These are phyloP conservation scores for Picochlorum sp. DNA, from an alignment of 139 green algal species.

Conservation along the genomic window DNA sequence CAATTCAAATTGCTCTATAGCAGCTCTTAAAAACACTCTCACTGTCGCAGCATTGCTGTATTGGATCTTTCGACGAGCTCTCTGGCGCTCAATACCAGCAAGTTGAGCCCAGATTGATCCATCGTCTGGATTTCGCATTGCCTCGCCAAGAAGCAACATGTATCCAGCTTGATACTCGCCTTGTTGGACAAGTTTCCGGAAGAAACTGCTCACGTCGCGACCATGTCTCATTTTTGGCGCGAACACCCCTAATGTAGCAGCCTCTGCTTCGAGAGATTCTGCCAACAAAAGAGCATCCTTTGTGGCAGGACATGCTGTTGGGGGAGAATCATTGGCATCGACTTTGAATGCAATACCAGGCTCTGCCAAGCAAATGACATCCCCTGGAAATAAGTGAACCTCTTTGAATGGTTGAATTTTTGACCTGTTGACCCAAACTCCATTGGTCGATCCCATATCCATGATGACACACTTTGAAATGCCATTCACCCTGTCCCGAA, in stretches of 20 bases:
- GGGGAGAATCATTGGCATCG: not conserved
- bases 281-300: conserved; percentile 9
- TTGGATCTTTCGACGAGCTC: conserved; percentile 1
- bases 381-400: conserved; percentile 22
- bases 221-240: conserved; percentile 3
- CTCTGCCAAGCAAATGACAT: conserved; percentile 32
- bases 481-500: conserved; percentile 1
- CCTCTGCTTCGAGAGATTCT: conserved; percentile 19
- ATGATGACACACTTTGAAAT: conserved; percentile 21
- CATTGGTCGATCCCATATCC: conserved; percentile 32
- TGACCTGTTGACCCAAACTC: conserved; percentile 34
- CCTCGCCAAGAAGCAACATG: conserved; percentile 19
- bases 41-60: conserved; percentile 14
- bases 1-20: conserved; percentile 15
- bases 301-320: not conserved
- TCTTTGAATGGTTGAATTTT: conserved; percentile 11
- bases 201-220: not conserved
- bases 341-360: conserved; percentile 23
- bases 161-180: conserved; percentile 13
- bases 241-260: conserved; percentile 17
- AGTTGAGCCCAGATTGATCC: conserved; percentile 48
- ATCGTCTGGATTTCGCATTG: conserved; percentile 6
- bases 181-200: not conserved
- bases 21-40: conserved; percentile 40
- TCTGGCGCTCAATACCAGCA: conserved; percentile 30